Base-by-base conservation (phyloP, 1,139 yeast species). In the Hemisphaericaspora lyxosophila region DNA sequence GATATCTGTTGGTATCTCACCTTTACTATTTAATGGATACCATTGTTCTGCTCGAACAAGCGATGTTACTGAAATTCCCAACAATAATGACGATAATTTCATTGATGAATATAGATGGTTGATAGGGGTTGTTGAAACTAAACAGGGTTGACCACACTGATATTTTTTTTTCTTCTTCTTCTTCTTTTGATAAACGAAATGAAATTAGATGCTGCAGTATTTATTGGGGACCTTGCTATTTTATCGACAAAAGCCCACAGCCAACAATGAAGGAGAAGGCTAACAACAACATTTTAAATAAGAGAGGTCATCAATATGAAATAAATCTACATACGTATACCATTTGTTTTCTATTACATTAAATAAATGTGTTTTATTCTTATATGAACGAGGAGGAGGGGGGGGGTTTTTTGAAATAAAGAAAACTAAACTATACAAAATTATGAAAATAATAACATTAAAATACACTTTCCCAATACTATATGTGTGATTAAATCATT, bases 1-100 rank as follows among this genome's bases (percentile, higher is more conserved):
- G 27, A 71, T 47, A 5, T 53, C 59, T 13, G 39, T 33, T 2
- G 79, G 78, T 9, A 69, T 56, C 36, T 68, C 70, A 5, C 66
- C 73, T 16, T 66, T 59, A 39, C 53, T 55, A 42, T 56, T 53
- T 40, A 63, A 54, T 3, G 73, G 72, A 41, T 50, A 69, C 60
- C 66, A 67, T 39, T 65, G 70, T 8, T 35, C 33, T 7, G 46
- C 50, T 13, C 29, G 35, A 14, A 43, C 31, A n/a, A 40, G 26
- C 12, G 40, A 33, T n/a, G 36, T 13, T 25, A 38, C 31, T n/a
- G 31, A 33, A 13, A 33, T 27, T 15, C 36, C 24, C 14, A 33
- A 26, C 24, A 36, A 23, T 13, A 39, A n/a, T 12, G 40, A 24
- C 5, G 39, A 20, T 18, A 43, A 30, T 35, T 32, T 41, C 46